Percentiles rank a stretch among this genome's conserved stretches.
Evolutionary conservation across 2,329 filamentous ascomycete genomes (phyloP).

Genomic region (Trichoderma semiorbis): DNA sequence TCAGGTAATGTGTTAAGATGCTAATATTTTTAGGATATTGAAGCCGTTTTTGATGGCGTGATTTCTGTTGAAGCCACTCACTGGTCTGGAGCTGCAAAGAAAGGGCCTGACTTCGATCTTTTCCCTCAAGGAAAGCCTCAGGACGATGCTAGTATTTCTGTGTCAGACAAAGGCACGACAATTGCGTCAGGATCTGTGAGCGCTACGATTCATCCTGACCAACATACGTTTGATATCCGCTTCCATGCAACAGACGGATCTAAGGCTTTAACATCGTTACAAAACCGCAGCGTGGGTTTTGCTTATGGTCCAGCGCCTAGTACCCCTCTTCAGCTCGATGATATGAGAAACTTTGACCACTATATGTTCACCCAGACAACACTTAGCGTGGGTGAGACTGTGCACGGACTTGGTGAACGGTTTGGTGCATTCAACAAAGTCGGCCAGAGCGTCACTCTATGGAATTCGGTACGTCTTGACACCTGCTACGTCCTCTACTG

Average conservation of each 20-base stretch:
- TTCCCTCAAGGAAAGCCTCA: conserved; percentile 35
- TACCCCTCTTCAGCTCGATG: conserved; percentile 34
- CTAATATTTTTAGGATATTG: conserved; percentile 24
- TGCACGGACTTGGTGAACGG: conserved; percentile 72
- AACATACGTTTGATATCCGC: conserved; percentile 38
- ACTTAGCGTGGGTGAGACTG: conserved; percentile 58
- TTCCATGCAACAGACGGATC: conserved; percentile 37
- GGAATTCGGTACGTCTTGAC: conserved; percentile 39
- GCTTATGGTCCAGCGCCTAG: conserved; percentile 35
- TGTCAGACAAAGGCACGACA: conserved; percentile 35
- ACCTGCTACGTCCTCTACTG: background rate
- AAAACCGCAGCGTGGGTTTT: conserved; percentile 39
- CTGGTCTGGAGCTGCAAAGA: conserved; percentile 36
- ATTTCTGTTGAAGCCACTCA: conserved; percentile 40
- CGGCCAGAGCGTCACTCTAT: conserved; percentile 64
- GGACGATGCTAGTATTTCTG: conserved; percentile 28
- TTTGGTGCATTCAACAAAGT: conserved; percentile 76
- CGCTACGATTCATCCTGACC: conserved; percentile 34
- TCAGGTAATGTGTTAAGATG: background rate
- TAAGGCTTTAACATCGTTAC: conserved; percentile 37
- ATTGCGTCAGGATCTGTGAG: conserved; percentile 36
- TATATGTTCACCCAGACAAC: conserved; percentile 57
- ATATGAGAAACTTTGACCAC: conserved; percentile 46
- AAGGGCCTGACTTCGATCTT: conserved; percentile 39
- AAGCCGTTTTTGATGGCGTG: conserved; percentile 38